Evolutionary conservation across 2,329 filamentous ascomycete species (phyloP).

Genomic region (Ophiostoma australiae): DNA sequence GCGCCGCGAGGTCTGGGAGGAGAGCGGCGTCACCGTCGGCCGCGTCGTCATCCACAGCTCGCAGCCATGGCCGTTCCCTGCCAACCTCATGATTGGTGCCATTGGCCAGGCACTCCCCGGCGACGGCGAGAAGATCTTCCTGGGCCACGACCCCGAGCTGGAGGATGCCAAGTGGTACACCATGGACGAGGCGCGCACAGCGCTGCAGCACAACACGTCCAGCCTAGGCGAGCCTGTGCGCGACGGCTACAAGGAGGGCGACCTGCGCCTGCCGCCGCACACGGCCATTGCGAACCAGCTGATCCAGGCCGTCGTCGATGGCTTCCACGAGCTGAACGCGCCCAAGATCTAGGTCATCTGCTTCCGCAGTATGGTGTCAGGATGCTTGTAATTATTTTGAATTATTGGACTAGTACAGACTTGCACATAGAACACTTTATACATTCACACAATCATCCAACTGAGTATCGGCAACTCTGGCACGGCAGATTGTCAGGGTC

Average conservation of each 20-base stretch:
- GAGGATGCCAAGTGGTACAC: slow-evolving; percentile 86
- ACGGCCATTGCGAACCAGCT: slow-evolving; percentile 93
- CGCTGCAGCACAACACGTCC: slow-evolving; percentile 62
- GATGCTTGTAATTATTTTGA: too few species aligned
- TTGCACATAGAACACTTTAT: neutral
- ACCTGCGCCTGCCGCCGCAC: slow-evolving; percentile 70
- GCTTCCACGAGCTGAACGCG: slow-evolving; percentile 54
- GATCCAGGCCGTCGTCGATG: slow-evolving; percentile 71
- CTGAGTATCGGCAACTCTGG: too few species aligned
- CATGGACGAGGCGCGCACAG: slow-evolving; percentile 73
- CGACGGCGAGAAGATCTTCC: slow-evolving; percentile 68
- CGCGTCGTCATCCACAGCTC: slow-evolving; percentile 77
- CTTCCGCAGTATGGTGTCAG: too few species aligned
- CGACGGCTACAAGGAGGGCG: slow-evolving; percentile 67
- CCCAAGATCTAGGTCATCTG: slow-evolving; percentile 42
- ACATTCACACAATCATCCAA: too few species aligned
- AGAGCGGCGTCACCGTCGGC: slow-evolving; percentile 70
- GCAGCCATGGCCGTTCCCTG: slow-evolving; percentile 83
- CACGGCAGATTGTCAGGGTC: too few species aligned
- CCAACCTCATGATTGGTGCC: slow-evolving; percentile 80
- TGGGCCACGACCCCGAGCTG: slow-evolving; percentile 86
- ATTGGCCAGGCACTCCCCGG: slow-evolving; percentile 78
- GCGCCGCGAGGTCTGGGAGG: slow-evolving; percentile 79
- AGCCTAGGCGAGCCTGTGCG: slow-evolving; percentile 60
- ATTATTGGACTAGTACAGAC: too few species aligned